Base-by-base conservation (phyloP, 106 monocot species). In the Dendrobium officinale region DNA sequence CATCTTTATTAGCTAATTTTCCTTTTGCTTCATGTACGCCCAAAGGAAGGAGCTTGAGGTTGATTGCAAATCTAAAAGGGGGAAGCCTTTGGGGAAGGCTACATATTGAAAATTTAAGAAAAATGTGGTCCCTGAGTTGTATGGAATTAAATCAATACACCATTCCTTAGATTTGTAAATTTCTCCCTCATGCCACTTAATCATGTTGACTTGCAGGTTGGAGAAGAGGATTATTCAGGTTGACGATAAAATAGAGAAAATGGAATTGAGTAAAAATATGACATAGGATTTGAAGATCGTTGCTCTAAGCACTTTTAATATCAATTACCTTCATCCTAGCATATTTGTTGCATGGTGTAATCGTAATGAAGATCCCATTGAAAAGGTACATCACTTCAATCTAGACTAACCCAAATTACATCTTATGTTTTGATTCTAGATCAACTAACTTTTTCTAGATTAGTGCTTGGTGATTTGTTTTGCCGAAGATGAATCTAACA, bases 351-450 rank as follows among this genome's bases (percentile, higher is more conserved):
- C 37, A 37, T 37, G 37, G 37, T 37, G 37, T 37, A 37, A 96
- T 73, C 93, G 93, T 75, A 79, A 91, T 83, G 95, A 96, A 93
- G 95, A 93, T 33, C 93, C 95, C 42, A 96, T 96, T 64, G 95
- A 96, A 79, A 96, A 96, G 95, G 95, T 96, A 82, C 37, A 9
- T 40, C 37, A 37, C 20, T 37, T 70, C 10, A 17, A 15, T 70
- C 70, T 37, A 0, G 24, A 8, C 13, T 15, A 13, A 17, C 10
- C 64, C n/a, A 64, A 17, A 20, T n/a, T 61, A 6, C 59, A 61
- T 61, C n/a, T 61, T 4, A 2, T 29, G 29, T 29, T 29, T 68
- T 9, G 31, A 29, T 68, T 26, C 24, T 0, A 47, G 10, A 47
- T 47, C 10, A 47, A 47, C 10, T 7, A 6, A 47, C 9, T 9